Conservation (phyloP, 768 basidiomycete species). For the Tulasnella sp. region DNA sequence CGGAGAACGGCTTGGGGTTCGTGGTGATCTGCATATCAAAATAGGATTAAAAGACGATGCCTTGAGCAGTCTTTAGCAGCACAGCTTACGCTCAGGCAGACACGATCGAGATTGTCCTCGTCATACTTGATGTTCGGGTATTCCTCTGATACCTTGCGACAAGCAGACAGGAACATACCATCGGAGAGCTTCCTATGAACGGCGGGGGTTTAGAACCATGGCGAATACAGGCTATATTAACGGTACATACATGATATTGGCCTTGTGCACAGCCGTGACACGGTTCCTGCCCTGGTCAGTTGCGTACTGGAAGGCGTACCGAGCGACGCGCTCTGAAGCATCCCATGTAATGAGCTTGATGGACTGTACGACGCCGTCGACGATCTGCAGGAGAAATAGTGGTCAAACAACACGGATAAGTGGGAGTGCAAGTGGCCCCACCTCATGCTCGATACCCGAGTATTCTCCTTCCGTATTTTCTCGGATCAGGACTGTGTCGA, state of each 20-base stretch:
- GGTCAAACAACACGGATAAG: background rate
- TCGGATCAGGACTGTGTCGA: slow-evolving; percentile 95
- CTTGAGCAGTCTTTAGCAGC: too few relatives aligned
- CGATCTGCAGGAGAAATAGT: slow-evolving; percentile 41
- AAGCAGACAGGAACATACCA: slow-evolving; percentile 98
- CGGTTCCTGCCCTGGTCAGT: slow-evolving; percentile 73
- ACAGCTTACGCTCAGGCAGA: slow-evolving; percentile 75
- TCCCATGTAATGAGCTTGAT: slow-evolving; percentile 99
- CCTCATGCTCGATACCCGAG: slow-evolving; percentile 99
- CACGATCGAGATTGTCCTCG: slow-evolving; percentile 94
- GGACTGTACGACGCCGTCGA: slow-evolving; percentile 97
- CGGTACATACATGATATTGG: slow-evolving; percentile 84
- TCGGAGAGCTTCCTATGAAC: slow-evolving; percentile 93
- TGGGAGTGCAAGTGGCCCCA: slow-evolving; percentile 26
- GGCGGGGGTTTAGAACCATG: too few relatives aligned
- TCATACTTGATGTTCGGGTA: slow-evolving; percentile 91
- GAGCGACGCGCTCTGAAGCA: slow-evolving; percentile 95
- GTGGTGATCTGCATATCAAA: slow-evolving; percentile 55
- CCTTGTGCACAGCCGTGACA: slow-evolving; percentile 98
- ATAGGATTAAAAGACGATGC: background rate
- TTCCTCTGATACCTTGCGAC: slow-evolving; percentile 90
- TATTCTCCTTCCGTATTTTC: slow-evolving; percentile 99
- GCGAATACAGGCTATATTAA: slow-evolving; percentile 29
- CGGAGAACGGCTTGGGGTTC: slow-evolving; percentile 86
- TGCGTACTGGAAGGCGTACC: slow-evolving; percentile 99